These are phyloP conservation scores for Rhizopogon rudus DNA, from an alignment of 768 basidiomycete species.

Conservation along the genomic window DNA sequence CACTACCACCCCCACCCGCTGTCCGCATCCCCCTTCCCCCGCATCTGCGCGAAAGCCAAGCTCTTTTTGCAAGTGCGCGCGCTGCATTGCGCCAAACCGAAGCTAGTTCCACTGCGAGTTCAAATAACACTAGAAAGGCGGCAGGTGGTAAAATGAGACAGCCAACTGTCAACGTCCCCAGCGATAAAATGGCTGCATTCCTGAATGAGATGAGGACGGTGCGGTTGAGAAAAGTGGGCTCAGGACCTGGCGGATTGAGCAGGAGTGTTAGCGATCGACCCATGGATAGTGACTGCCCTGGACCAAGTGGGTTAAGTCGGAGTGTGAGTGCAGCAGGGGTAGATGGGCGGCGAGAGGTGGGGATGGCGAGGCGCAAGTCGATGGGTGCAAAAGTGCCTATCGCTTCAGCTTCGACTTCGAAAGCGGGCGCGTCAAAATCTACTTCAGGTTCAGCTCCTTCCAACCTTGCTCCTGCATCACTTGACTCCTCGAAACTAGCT, in stretches of 20 bases:
- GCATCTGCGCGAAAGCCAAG: not conserved
- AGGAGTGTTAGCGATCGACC: constrained; percentile 21
- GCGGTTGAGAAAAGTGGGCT: constrained; percentile 52
- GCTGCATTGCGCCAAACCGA: constrained; percentile 66
- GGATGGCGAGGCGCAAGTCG: constrained; percentile 21
- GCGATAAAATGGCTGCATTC: constrained; percentile 83
- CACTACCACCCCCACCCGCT: constrained; percentile 25
- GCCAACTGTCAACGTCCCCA: constrained; percentile 67
- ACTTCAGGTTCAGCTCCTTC: not conserved
- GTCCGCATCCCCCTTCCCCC: constrained; percentile 19
- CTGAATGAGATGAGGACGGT: constrained; percentile 76
- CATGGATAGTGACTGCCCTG: not conserved
- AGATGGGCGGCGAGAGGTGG: not conserved
- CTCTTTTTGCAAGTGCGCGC: constrained; percentile 54
- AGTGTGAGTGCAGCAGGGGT: not conserved
- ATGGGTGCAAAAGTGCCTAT: constrained; percentile 27
- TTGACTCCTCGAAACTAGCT: not conserved
- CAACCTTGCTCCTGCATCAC: not conserved
- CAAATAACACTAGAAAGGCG: constrained; percentile 42
- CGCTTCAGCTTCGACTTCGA: not conserved
- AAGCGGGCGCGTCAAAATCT: no score
- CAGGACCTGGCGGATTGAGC: constrained; percentile 25
- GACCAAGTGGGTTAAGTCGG: not conserved
- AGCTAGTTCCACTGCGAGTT: constrained; percentile 22
- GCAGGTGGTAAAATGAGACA: constrained; percentile 34